Evolutionary conservation across 1,139 yeast species (phyloP).

Genomic region (Kodamaea plutei): DNA sequence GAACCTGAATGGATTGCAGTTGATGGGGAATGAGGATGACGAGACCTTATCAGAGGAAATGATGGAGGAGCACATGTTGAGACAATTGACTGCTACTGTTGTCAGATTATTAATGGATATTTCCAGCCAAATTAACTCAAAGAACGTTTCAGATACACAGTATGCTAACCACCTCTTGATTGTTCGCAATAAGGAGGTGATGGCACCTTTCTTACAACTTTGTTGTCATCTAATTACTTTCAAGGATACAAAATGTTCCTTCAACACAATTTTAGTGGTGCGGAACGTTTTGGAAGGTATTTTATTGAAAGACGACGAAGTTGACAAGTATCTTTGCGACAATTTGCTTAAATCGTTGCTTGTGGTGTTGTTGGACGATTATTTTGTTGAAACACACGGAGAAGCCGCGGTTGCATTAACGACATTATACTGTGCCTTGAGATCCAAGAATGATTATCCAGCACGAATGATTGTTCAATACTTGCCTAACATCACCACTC

Average conservation of each 20-base stretch:
- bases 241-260: conserved; percentile 88
- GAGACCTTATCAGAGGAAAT: conserved; percentile 92
- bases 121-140: conserved; percentile 65
- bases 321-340: conserved; percentile 72
- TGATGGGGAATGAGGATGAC: conserved; percentile 68
- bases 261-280: conserved; percentile 78
- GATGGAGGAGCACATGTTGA: conserved; percentile 93
- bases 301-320: conserved; percentile 65
- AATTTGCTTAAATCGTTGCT: conserved; percentile 45
- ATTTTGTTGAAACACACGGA: conserved; percentile 80
- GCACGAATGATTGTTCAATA: conserved; percentile 43
- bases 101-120: conserved; percentile 84
- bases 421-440: conserved; percentile 67
- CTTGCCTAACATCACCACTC: conserved; percentile 43
- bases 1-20: conserved; percentile 63
- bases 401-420: conserved; percentile 90
- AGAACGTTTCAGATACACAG: conserved; percentile 53
- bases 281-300: conserved; percentile 67
- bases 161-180: conserved; percentile 62
- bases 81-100: conserved; percentile 93
- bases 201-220: conserved; percentile 76
- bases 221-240: conserved; percentile 75
- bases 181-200: conserved; percentile 57
- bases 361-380: conserved; percentile 63
- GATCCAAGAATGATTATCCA: conserved; percentile 58